A percentile compares a stretch with the other conserved stretches of the same genome.
These are phyloP conservation scores for Aureobasidium namibiae DNA, from an alignment of 2,329 filamentous ascomycete genomes.

Conservation along the genomic window DNA sequence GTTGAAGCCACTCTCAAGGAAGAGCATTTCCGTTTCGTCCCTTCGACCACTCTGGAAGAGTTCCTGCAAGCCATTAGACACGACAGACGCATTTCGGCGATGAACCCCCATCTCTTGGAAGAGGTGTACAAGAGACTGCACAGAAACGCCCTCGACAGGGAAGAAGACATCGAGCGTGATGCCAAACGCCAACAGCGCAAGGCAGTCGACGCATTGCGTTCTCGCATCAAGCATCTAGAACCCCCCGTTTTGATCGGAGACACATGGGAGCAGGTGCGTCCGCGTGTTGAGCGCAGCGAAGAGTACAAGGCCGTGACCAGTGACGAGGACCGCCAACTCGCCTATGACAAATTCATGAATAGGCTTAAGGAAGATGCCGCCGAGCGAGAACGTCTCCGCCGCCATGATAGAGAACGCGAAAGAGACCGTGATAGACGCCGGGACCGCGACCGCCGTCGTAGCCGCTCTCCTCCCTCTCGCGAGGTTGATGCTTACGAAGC, in stretches of 20 bases:
- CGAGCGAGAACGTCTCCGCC: conserved; percentile 44
- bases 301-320: conserved; percentile 78
- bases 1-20: conserved; percentile 53
- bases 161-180: conserved; percentile 74
- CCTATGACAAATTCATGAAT: conserved; percentile 86
- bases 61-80: conserved; percentile 74
- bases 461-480: conserved; percentile 51
- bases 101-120: conserved; percentile 74
- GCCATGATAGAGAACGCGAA: conserved; percentile 38
- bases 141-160: conserved; percentile 23
- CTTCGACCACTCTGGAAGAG: conserved; percentile 70
- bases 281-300: conserved; percentile 68
- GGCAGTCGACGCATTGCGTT: conserved; percentile 75
- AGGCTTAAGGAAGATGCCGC: conserved; percentile 82
- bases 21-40: conserved; percentile 21
- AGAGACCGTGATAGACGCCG: conserved; percentile 30
- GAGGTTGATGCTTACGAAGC: conserved; percentile 92
- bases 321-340: conserved; percentile 72
- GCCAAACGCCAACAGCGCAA: conserved; percentile 79
- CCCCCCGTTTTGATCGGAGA: conserved; percentile 71
- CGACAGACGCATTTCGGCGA: conserved; percentile 84
- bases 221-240: conserved; percentile 80
- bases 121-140: conserved; percentile 63
- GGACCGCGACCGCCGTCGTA: conserved; percentile 35
- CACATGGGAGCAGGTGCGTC: conserved; percentile 80